Base-by-base conservation (phyloP, 768 basidiomycete species). In the Phylloporus sp. region DNA sequence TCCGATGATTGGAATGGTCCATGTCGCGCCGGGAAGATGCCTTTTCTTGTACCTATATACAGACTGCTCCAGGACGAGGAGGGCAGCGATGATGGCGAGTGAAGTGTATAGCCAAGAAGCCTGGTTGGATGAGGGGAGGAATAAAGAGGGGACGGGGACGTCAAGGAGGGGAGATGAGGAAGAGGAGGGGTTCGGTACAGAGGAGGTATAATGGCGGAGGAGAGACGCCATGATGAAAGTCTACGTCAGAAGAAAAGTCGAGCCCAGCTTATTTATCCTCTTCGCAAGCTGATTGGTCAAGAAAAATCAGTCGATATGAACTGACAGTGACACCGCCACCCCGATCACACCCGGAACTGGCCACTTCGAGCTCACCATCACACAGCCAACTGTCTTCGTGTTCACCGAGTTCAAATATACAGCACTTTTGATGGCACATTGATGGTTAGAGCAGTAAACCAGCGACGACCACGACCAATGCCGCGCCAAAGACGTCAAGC, bases 1-100 rank as follows among this genome's bases (percentile, higher is more conserved):
- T 47, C 96, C 96, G 46, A 99, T 97, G 60, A 99, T 60, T n/a
- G 96, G 96, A 53, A 96, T 93, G 11, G 92, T 96, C 93, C 92
- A 97, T 62, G 67, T 74, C 37, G 77, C 81, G 6, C 95, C 95
- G 0, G 95, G 93, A 7, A 97, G 78, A 57, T 86, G 79, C 17
- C 76, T 79, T 62, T 98, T 98, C 72, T 96, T 94, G 62, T 77
- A 78, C 28, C 95, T 75, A 67, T 95, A 99, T 17, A 93, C 79
- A 26, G 78, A 72, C 70, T 96, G 93, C 62, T 99, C 95, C 43
- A 95, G 74, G 37, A 81, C 71, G 40, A 99, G 81, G 33, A 99
- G 79, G 11, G 85, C 73, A 41, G 80, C 65, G 48, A 96, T 54
- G 58, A 95, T 64, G 32, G 80, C 82, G 28, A 70, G 51, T n/a